Percentiles rank a stretch among this genome's conserved stretches.
Conservation (phyloP, 2,329 filamentous ascomycete genomes). For the Colletotrichum sp. region DNA sequence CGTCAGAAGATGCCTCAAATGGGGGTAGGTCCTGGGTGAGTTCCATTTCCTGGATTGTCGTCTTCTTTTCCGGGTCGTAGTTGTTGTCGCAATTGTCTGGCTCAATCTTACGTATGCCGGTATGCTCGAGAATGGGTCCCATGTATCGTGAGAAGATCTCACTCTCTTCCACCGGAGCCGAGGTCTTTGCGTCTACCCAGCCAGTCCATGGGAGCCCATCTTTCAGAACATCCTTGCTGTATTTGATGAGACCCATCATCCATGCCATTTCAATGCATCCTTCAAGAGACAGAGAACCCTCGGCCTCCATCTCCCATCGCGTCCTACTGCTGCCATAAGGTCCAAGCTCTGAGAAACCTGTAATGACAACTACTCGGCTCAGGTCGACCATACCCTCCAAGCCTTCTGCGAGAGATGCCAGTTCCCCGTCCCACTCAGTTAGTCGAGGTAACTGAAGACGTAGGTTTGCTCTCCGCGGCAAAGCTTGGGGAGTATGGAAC, state of each 20-base stretch:
- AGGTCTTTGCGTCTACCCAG: slow-evolving; percentile 93
- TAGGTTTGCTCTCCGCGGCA: slow-evolving; percentile 94
- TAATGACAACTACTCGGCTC: slow-evolving; percentile 96
- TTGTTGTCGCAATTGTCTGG: slow-evolving; percentile 68
- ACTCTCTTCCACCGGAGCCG: slow-evolving; percentile 95
- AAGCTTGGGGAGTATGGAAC: slow-evolving; percentile 89
- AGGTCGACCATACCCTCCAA: slow-evolving; percentile 98
- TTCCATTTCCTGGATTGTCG: slow-evolving; percentile 94
- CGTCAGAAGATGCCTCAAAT: slow-evolving; percentile 96
- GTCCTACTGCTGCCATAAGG: slow-evolving; percentile 98
- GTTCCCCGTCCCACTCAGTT: slow-evolving; percentile 88
- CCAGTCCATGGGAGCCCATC: slow-evolving; percentile 88
- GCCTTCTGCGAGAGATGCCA: slow-evolving; percentile 83
- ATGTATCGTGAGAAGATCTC: slow-evolving; percentile 97
- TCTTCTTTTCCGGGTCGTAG: slow-evolving; percentile 98
- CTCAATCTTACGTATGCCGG: slow-evolving; percentile 96
- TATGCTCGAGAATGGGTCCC: slow-evolving; percentile 93
- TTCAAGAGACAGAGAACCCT: slow-evolving; percentile 94
- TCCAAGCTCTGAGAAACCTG: slow-evolving; percentile 92
- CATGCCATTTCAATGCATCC: slow-evolving; percentile 99
- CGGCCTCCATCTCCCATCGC: slow-evolving; percentile 98
- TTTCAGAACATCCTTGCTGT: slow-evolving; percentile 94
- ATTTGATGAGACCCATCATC: slow-evolving; percentile 99
- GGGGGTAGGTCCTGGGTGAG: slow-evolving; percentile 94
- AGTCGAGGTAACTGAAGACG: slow-evolving; percentile 93